These are phyloP conservation scores for Papiliotrema terrestris DNA, from an alignment of 1,284 basidiomycete genomes.

Conservation along the genomic window DNA sequence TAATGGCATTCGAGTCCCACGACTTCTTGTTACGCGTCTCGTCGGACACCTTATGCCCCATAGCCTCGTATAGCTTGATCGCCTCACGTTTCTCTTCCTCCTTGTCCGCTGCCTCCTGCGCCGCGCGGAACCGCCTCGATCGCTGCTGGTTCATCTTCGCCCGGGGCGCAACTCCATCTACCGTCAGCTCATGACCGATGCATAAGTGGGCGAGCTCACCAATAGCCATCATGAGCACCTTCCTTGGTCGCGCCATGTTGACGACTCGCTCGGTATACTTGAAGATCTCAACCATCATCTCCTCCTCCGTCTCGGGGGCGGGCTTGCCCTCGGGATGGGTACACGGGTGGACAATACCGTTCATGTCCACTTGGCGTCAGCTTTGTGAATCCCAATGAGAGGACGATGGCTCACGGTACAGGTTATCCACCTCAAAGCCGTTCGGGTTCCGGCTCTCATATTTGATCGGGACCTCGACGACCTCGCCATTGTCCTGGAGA, in stretches of 20 bases:
- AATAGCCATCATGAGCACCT: constrained; percentile 96
- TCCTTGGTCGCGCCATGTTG: constrained; percentile 93
- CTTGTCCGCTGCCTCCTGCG: constrained; percentile 93
- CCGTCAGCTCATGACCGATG: neutral
- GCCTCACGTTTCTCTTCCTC: constrained; percentile 78
- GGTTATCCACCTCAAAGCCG: constrained; percentile 88
- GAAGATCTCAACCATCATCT: constrained; percentile 99
- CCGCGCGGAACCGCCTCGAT: constrained; percentile 87
- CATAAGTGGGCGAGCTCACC: constrained; percentile 54
- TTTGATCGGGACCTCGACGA: constrained; percentile 73
- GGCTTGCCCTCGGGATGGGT: constrained; percentile 96
- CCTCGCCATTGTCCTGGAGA: constrained; percentile 59
- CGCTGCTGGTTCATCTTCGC: constrained; percentile 99
- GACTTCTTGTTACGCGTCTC: constrained; percentile 78
- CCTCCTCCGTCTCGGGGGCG: constrained; percentile 93
- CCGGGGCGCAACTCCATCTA: constrained; percentile 94
- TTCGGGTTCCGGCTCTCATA: constrained; percentile 90
- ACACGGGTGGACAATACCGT: constrained; percentile 84
- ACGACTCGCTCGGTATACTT: constrained; percentile 96
- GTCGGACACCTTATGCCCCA: constrained; percentile 85
- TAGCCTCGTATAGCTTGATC: constrained; percentile 84
- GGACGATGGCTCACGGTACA: too few relatives aligned
- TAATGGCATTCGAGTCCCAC: constrained; percentile 99
- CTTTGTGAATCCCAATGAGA: too few relatives aligned
- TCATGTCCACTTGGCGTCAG: constrained; percentile 49